Evolutionary conservation across 2,329 filamentous ascomycete species (phyloP), one percentile per base, ranked within the genome.

Genomic region (Penicillium verrucosum): DNA sequence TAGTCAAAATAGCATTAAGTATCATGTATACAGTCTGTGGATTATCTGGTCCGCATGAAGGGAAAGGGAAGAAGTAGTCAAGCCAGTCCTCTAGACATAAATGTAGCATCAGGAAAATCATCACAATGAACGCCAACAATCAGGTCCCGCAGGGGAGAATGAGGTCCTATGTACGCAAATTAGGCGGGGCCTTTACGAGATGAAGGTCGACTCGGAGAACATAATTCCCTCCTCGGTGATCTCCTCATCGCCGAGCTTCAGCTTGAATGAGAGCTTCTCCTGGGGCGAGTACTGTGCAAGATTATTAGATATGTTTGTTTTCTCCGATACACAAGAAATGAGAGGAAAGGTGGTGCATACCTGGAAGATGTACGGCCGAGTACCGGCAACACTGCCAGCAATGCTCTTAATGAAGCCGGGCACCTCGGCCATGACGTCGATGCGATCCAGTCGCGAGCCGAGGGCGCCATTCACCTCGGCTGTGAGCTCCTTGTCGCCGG

Each of bases 321-420:
- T 23, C n/a, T 9, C 1, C 2, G 41, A 37, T 12, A 18, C 11
- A 43, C 32, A 29, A 42, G 29, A 30, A 30, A 30, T 12, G 10
- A 11, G 11, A 11, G 29, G 10, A 30, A 30, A 30, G 29, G 4
- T 30, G 9, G 23, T 36, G 73, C 82, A 64, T 75, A 92, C 90
- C 82, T 96, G 94, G 78, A 97, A 99, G 68, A 99, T 97, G 75
- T 97, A 99, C 5, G 94, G 94, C 80, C 92, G 94, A 29, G 94
- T 96, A 60, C 94, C 94, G 4, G 88, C 91, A 12, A 93, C 90
- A 62, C 85, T 88, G 42, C 90, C 90, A 27, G 96, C 92, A 71
- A 99, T 91, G 66, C 87, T 87, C 84, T 99, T 99, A 74, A 99
- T 88, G 68, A 99, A 96, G 30, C 89, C 90, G 3, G 94, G 94